Conservation (phyloP, 805 yeast species). For the Suhomyces pyralidae region DNA sequence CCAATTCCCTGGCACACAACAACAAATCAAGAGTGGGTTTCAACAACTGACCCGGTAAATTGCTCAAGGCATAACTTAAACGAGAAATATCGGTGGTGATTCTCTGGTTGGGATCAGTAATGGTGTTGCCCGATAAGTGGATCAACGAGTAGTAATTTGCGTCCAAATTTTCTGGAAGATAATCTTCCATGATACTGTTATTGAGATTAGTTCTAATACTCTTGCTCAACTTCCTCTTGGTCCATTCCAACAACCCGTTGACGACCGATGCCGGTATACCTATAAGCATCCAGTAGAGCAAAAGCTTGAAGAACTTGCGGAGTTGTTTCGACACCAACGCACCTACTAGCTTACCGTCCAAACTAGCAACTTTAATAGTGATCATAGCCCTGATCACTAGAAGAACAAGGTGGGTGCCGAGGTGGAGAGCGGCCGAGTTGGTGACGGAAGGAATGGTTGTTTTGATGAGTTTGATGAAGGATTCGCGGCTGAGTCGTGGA, state of each 20-base stretch:
- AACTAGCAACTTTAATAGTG: conserved; percentile 76
- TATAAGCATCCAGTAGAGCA: conserved; percentile 74
- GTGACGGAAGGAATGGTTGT: conserved; percentile 33
- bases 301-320: conserved; percentile 55
- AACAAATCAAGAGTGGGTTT: conserved; percentile 80
- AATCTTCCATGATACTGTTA: conserved; percentile 59
- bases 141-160: conserved; percentile 74
- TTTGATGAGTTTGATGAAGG: conserved; percentile 27
- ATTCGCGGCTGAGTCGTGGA: conserved; percentile 29
- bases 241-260: conserved; percentile 64
- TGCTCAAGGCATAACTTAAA: conserved; percentile 66
- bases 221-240: conserved; percentile 55
- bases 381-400: conserved; percentile 67
- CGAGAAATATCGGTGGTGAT: conserved; percentile 77
- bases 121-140: conserved; percentile 49
- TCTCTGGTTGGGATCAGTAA: conserved; percentile 78
- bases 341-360: conserved; percentile 85
- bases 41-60: conserved; percentile 76
- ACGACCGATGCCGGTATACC: conserved; percentile 85
- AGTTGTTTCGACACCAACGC: conserved; percentile 72
- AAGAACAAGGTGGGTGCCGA: conserved; percentile 54
- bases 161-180: conserved; percentile 65
- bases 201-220: conserved; percentile 65
- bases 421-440: conserved; percentile 30
- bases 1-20: conserved; percentile 75